phyloP scores from a whole-genome alignment of 2,329 filamentous ascomycete genomes.

The Hortaea werneckii region DNA sequence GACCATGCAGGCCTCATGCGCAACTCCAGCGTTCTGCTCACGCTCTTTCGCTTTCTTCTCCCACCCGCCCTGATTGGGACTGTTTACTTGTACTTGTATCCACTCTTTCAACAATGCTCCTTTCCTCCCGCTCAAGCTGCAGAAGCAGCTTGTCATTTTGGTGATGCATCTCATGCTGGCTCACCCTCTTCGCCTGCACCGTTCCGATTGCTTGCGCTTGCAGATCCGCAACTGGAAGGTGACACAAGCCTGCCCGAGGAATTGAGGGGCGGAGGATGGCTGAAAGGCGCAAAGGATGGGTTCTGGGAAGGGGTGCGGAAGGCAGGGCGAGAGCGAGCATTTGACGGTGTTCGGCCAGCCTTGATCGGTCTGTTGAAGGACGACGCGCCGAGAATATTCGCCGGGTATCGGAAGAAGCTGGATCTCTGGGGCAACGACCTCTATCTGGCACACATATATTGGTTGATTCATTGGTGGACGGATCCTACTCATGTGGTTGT shows the following conservation, averaged over 20 bases:
- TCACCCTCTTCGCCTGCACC: conserved; percentile 44
- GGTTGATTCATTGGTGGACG: conserved; percentile 73
- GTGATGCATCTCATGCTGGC: conserved; percentile 7
- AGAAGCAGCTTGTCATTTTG: conserved; percentile 9
- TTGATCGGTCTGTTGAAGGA: conserved; percentile 24
- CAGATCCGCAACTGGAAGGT: conserved; percentile 88
- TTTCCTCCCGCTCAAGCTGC: conserved; percentile 48
- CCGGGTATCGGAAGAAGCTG: conserved; percentile 64
- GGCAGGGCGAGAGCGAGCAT: conserved; percentile 5
- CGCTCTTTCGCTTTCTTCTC: conserved; percentile 41
- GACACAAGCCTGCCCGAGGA: conserved; percentile 66
- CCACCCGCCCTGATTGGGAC: conserved; percentile 62
- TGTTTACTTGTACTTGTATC: conserved; percentile 79
- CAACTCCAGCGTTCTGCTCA: conserved; percentile 37
- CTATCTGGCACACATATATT: conserved; percentile 88
- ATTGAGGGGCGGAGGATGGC: conserved; percentile 24
- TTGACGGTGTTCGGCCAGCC: neutral
- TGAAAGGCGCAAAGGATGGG: conserved; percentile 16
- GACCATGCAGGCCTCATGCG: conserved; percentile 31
- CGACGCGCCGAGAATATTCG: conserved; percentile 58
- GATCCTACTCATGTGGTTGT: conserved; percentile 79
- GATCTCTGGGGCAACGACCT: conserved; percentile 91
- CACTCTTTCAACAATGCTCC: conserved; percentile 65
- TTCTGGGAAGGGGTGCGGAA: conserved; percentile 1
- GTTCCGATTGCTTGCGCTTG: conserved; percentile 78